These are phyloP conservation scores for Ampelocalamus luodianensis DNA, from an alignment of 176 grass and related monocot genomes.

Conservation along the genomic window DNA sequence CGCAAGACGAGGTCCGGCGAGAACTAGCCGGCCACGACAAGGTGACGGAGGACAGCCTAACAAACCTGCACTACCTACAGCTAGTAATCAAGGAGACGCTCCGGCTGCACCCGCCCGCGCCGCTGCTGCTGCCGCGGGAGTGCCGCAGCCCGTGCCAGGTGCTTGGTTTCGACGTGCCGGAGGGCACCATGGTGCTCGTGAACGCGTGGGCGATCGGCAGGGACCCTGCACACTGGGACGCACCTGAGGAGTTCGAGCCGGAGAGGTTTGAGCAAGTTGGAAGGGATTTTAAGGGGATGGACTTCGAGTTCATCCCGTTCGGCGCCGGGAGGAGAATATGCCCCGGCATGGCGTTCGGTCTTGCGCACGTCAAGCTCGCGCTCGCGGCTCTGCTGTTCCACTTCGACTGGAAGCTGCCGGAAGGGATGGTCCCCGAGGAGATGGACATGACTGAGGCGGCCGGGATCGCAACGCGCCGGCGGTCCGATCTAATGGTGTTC, in stretches of 20 bases:
- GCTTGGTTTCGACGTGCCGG: constrained; percentile 47
- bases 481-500: not conserved
- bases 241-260: constrained; percentile 35
- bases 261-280: constrained; percentile 31
- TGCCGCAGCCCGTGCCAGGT: constrained; percentile 31
- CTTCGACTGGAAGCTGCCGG: constrained; percentile 46
- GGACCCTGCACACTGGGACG: constrained; percentile 32
- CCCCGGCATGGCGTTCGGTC: constrained; percentile 47
- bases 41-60: constrained; percentile 20
- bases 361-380: constrained; percentile 36
- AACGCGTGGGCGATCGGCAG: constrained; percentile 60
- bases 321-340: constrained; percentile 46
- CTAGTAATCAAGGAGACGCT: constrained; percentile 43
- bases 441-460: constrained; percentile 38
- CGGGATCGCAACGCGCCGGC: constrained; percentile 1
- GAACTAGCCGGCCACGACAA: not conserved
- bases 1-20: constrained; percentile 40
- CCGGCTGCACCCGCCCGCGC: constrained; percentile 22
- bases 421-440: constrained; percentile 1
- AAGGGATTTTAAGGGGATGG: constrained; percentile 14
- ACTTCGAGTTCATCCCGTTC: constrained; percentile 52
- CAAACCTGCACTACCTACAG: constrained; percentile 27
- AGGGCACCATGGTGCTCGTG: constrained; percentile 40
- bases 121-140: constrained; percentile 18
- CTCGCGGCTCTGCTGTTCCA: constrained; percentile 40